Evolutionary conservation across 805 yeast genomes (phyloP).

Genomic region (Metschnikowia matae): DNA sequence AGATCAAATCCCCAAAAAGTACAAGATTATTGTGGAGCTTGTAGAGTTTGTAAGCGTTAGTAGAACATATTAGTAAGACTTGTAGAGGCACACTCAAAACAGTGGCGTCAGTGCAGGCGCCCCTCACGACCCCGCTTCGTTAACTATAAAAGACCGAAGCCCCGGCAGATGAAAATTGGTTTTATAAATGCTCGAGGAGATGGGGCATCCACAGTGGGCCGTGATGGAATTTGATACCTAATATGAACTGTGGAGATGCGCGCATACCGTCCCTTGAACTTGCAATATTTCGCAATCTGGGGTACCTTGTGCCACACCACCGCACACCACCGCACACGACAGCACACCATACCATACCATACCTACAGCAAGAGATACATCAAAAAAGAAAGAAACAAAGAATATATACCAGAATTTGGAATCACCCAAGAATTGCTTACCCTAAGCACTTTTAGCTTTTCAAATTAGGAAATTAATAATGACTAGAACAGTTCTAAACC

Average conservation of each 20-base stretch:
- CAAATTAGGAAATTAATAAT: too few relatives aligned
- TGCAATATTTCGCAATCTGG: not conserved
- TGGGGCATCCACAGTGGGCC: not conserved
- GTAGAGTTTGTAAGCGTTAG: not conserved
- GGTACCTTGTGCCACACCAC: not conserved
- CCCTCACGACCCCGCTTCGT: not conserved
- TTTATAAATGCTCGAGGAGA: not conserved
- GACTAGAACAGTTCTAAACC: not conserved
- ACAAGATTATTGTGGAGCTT: too few relatives aligned
- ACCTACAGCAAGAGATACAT: too few relatives aligned
- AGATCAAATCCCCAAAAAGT: too few relatives aligned
- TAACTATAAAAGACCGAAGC: not conserved
- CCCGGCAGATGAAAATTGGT: not conserved
- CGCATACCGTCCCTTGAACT: not conserved
- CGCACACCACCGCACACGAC: not conserved
- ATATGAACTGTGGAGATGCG: not conserved
- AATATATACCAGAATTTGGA: too few relatives aligned
- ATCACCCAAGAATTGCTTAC: too few relatives aligned
- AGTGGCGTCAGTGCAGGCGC: not conserved
- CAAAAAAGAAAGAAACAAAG: too few relatives aligned
- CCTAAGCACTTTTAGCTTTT: too few relatives aligned
- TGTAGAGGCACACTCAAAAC: not conserved
- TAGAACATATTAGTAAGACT: too few relatives aligned
- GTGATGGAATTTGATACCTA: not conserved
- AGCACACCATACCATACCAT: not conserved